Conservation (phyloP, 371 early-diverging fungal species). For the Mucor sp. region DNA sequence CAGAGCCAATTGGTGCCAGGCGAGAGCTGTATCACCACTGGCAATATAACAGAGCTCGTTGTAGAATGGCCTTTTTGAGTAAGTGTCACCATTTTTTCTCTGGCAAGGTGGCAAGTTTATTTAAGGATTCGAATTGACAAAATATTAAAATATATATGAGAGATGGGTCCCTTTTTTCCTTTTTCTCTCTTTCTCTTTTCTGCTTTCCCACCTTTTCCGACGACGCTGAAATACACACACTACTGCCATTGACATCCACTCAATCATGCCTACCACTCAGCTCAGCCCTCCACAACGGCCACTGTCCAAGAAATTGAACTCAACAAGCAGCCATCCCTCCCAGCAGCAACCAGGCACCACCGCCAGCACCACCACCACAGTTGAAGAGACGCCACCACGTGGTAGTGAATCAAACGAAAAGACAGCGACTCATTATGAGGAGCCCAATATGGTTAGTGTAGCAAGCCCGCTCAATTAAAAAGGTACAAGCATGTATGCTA, state of each 20-base stretch:
- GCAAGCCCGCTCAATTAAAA: neutral
- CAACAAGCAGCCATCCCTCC: neutral
- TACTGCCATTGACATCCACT: neutral
- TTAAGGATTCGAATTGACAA: neutral
- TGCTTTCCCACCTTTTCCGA: neutral
- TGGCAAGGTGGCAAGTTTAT: neutral
- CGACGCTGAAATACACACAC: neutral
- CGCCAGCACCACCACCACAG: neutral
- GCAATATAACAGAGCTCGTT: neutral
- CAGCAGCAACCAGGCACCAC: neutral
- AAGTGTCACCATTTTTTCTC: neutral
- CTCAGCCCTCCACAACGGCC: slow-evolving; percentile 1
- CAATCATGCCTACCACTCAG: neutral
- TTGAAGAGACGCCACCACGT: slow-evolving; percentile 1
- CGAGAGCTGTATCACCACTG: neutral
- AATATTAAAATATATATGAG: neutral
- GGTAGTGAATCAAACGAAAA: neutral
- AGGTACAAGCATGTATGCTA: neutral
- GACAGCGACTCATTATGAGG: neutral
- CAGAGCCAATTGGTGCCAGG: neutral
- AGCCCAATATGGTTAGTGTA: neutral
- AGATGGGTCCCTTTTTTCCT: neutral
- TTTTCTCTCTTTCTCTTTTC: neutral
- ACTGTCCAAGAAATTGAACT: neutral
- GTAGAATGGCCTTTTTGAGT: neutral